These are phyloP conservation scores for Clarireedia monteithiana DNA, from an alignment of 2,329 filamentous ascomycete species.

Conservation along the genomic window DNA sequence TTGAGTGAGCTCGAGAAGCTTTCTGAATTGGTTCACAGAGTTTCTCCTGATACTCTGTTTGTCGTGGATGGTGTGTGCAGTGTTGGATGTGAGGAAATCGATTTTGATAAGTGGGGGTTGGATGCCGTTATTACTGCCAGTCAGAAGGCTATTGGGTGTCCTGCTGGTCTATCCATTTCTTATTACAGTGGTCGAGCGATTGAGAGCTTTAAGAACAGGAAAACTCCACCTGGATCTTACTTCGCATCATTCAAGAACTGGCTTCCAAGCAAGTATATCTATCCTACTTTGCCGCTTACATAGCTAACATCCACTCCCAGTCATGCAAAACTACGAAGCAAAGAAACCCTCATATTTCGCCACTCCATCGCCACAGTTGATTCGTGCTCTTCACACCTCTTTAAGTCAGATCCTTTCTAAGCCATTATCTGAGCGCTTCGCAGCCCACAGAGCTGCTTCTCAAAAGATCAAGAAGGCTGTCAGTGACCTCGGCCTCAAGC, in stretches of 20 bases:
- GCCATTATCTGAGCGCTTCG: constrained; percentile 76
- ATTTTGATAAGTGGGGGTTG: constrained; percentile 89
- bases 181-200: constrained; percentile 90
- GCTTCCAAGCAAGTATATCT: constrained; percentile 62
- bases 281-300: background rate
- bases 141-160: constrained; percentile 95
- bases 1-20: constrained; percentile 83
- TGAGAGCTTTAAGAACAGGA: constrained; percentile 68
- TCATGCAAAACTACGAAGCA: constrained; percentile 99
- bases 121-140: constrained; percentile 91
- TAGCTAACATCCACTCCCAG: constrained; percentile 32
- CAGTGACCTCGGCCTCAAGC: constrained; percentile 72
- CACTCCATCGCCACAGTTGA: constrained; percentile 87
- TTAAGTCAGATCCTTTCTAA: constrained; percentile 77
- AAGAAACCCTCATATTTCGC: constrained; percentile 98
- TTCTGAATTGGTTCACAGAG: constrained; percentile 71
- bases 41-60: constrained; percentile 85
- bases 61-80: constrained; percentile 96
- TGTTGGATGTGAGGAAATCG: constrained; percentile 91
- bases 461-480: constrained; percentile 82
- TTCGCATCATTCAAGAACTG: constrained; percentile 97
- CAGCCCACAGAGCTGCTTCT: constrained; percentile 68
- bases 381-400: constrained; percentile 86
- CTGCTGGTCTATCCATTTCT: constrained; percentile 86
- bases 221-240: constrained; percentile 77